Base-by-base conservation (phyloP, 1,284 basidiomycete genomes). In the Apiotrichum domesticum region DNA sequence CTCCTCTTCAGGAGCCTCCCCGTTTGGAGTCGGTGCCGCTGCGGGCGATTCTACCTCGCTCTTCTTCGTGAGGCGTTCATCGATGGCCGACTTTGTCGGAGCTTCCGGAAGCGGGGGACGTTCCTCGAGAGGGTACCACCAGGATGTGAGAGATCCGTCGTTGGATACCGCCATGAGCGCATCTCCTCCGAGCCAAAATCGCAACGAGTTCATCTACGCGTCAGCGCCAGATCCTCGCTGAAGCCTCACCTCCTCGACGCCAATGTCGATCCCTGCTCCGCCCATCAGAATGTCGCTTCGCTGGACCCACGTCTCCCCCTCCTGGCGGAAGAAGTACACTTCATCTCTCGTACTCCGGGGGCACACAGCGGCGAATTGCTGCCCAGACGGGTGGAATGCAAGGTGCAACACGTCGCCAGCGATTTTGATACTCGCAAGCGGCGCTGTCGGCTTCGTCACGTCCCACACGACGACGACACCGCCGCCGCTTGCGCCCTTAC, bases 341-440 rank as follows among this genome's bases (percentile, higher is more conserved):
- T 71, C 70, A 48, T 75, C 73, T 3, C 64, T 50, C 4, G 54
- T 48, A 6, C 39, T 46, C 34, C 63, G 54, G 1, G 68, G 66
- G 47, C 66, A 71, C 8, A 70, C 68, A 10, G 65, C 71, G 0
- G 71, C 70, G 55, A 75, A 73, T 9, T 75, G 73, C 7, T 54
- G 39, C 0, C 71, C 71, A 2, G 58, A 61, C 0, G 73, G 73
- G 52, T 75, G 73, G 55, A 70, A 75, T 21, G 68, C 60, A 41
- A 75, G 55, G 54, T 69, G 65, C 41, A 73, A 54, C 44, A 72
- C 65, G 48, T 75, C 71, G 11, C 66, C 66, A 6, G 65, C 50
- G 40, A 71, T 62, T 40, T 66, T 67, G 63, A 71, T 66, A 4
- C 58, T 65, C 35, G 63, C 61, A 3, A 66, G 37, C 4, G 71